phyloP scores from a whole-genome alignment of 306 rosid species.

The Citrullus mucosospermus region DNA sequence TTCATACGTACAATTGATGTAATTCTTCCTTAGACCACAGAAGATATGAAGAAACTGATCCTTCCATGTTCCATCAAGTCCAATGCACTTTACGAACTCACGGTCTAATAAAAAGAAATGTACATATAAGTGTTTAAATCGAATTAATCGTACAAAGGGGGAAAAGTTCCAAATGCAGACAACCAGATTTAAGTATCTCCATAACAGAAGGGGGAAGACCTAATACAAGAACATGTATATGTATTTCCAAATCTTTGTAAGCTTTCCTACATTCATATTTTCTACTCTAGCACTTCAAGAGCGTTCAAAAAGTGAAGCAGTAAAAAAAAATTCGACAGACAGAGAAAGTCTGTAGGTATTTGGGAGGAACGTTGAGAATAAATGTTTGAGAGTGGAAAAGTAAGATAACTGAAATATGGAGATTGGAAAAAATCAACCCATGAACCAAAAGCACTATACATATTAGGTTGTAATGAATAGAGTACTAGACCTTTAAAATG shows the following conservation, averaged over 20 bases:
- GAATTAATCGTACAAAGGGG: not conserved
- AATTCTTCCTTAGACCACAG: not conserved
- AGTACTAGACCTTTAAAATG: slow-evolving; percentile 28
- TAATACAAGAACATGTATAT: not conserved
- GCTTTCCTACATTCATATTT: not conserved
- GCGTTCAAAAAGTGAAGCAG: not conserved
- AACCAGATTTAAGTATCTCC: not conserved
- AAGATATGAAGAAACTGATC: slow-evolving; percentile 10
- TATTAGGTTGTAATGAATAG: not conserved
- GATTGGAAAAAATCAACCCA: not conserved
- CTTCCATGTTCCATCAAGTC: slow-evolving; percentile 7
- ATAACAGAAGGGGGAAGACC: not conserved
- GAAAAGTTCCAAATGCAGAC: not conserved
- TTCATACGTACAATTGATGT: not conserved
- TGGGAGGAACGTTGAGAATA: not conserved
- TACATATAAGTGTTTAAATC: not conserved
- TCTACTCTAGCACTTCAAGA: not conserved
- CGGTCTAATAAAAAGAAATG: not conserved
- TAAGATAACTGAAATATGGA: not conserved
- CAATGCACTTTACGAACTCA: slow-evolving; percentile 11
- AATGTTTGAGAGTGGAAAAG: not conserved
- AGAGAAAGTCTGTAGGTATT: not conserved
- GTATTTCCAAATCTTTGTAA: not conserved
- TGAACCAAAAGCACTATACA: not conserved
- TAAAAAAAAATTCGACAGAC: not conserved